Conservation (phyloP, 2,329 filamentous ascomycete species). For the Diatrype stigma region DNA sequence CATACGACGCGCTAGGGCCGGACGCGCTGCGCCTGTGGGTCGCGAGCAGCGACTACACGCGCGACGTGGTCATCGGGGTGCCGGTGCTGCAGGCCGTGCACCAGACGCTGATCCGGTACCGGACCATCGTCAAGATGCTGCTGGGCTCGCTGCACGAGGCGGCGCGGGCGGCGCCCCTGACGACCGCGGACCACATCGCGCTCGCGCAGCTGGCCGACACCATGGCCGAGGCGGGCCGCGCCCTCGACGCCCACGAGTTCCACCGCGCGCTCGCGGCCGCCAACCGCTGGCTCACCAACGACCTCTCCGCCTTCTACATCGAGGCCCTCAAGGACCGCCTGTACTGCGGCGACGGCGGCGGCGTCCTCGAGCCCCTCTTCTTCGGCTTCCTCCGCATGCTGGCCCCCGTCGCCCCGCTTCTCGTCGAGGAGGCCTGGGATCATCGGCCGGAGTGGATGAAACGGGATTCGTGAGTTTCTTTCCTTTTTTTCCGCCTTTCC, state of each 20-base stretch:
- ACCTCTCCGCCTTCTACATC: slow-evolving; percentile 91
- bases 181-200: slow-evolving; percentile 68
- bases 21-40: slow-evolving; percentile 90
- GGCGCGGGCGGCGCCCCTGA: slow-evolving; percentile 46
- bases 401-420: slow-evolving; percentile 72
- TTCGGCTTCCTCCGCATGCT: slow-evolving; percentile 73
- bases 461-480: slow-evolving; percentile 35
- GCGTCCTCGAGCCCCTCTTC: slow-evolving; percentile 63
- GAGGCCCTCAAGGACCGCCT: slow-evolving; percentile 88
- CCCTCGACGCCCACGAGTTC: slow-evolving; percentile 74
- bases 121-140: slow-evolving; percentile 86
- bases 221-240: slow-evolving; percentile 58
- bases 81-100: slow-evolving; percentile 74
- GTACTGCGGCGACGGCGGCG: slow-evolving; percentile 73
- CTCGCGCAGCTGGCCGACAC: slow-evolving; percentile 66
- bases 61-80: slow-evolving; percentile 78
- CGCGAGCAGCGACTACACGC: slow-evolving; percentile 86
- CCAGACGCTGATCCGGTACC: slow-evolving; percentile 75
- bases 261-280: slow-evolving; percentile 69
- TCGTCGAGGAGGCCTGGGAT: slow-evolving; percentile 87
- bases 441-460: slow-evolving; percentile 65
- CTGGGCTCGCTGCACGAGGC: slow-evolving; percentile 67
- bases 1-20: slow-evolving; percentile 70
- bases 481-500: slow-evolving; percentile 14
- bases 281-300: slow-evolving; percentile 75